Evolutionary conservation across 164 flowering plant species (phyloP).

Genomic region (Brasenia schreberi): DNA sequence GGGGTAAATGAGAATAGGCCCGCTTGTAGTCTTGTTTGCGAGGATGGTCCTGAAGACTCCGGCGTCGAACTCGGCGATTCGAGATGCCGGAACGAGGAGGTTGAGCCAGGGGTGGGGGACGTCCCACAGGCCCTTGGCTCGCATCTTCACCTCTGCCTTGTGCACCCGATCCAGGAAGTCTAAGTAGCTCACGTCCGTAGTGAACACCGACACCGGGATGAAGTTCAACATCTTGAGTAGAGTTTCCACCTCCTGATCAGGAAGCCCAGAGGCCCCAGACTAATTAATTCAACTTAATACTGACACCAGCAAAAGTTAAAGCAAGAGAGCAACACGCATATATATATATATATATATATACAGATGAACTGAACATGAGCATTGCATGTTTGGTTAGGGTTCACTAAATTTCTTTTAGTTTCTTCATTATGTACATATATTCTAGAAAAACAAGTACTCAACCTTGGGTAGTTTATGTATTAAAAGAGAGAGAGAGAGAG

Average conservation of each 20-base stretch:
- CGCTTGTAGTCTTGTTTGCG: slow-evolving; percentile 76
- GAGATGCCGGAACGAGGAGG: slow-evolving; percentile 80
- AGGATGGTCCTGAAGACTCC: slow-evolving; percentile 90
- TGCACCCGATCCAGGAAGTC: slow-evolving; percentile 97
- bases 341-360: neutral
- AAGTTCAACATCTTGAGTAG: slow-evolving; percentile 47
- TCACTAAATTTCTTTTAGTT: too few relatives aligned
- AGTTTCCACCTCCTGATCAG: slow-evolving; percentile 53
- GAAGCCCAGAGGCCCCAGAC: slow-evolving; percentile 7
- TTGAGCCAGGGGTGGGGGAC: slow-evolving; percentile 99
- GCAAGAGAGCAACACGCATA: neutral
- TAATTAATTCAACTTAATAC: neutral
- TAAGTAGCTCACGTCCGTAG: slow-evolving; percentile 65
- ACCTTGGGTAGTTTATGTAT: too few relatives aligned
- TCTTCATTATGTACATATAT: too few relatives aligned
- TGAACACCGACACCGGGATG: slow-evolving; percentile 58
- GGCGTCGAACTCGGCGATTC: slow-evolving; percentile 57
- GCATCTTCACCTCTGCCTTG: slow-evolving; percentile 81
- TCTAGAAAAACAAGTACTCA: too few relatives aligned
- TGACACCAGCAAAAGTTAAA: too few relatives aligned
- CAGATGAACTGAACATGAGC: too few relatives aligned
- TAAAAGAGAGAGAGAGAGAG: slow-evolving; percentile 3
- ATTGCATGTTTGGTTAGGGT: too few relatives aligned
- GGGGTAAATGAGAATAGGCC: slow-evolving; percentile 93
- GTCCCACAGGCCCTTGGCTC: slow-evolving; percentile 88